Evolutionary conservation across 805 yeast genomes (phyloP).

Genomic region (Huiozyma sinensis): DNA sequence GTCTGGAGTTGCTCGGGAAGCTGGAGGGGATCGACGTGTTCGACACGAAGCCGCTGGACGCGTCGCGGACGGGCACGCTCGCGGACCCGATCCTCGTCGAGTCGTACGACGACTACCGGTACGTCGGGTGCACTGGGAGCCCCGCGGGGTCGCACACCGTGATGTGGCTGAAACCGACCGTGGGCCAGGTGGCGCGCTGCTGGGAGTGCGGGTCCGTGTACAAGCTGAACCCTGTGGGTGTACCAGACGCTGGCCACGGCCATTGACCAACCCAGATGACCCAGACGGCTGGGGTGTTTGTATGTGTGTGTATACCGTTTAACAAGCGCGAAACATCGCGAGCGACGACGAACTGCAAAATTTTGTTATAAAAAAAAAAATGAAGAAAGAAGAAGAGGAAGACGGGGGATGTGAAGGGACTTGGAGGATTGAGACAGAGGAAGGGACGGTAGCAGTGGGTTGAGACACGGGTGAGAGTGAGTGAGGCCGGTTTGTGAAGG

Average conservation of each 20-base stretch:
- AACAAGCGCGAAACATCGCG: too few species aligned
- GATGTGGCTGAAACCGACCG: constrained; percentile 86
- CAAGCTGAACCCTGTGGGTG: constrained; percentile 80
- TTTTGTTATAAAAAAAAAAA: too few species aligned
- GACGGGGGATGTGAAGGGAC: too few species aligned
- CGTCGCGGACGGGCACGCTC: constrained; percentile 85
- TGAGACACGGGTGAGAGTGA: too few species aligned
- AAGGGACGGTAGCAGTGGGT: too few species aligned
- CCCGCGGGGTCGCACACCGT: constrained; percentile 88
- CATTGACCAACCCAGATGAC: constrained; percentile 22
- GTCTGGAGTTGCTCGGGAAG: constrained; percentile 89
- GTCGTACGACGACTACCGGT: constrained; percentile 85
- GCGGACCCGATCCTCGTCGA: constrained; percentile 83
- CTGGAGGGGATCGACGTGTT: constrained; percentile 91
- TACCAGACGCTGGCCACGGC: constrained; percentile 37
- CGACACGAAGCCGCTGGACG: constrained; percentile 78
- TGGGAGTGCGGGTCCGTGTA: constrained; percentile 98
- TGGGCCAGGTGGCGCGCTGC: constrained; percentile 80
- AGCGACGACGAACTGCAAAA: too few species aligned
- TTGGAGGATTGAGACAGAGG: too few species aligned
- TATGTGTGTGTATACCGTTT: too few species aligned
- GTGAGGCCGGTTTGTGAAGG: too few species aligned
- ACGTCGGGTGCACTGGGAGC: constrained; percentile 94
- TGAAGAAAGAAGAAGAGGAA: too few species aligned
- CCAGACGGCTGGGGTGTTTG: background rate